Evolutionary conservation across 805 yeast species (phyloP), one percentile per base, ranked within the genome.

Genomic region (Suhomyces xylopsoci): DNA sequence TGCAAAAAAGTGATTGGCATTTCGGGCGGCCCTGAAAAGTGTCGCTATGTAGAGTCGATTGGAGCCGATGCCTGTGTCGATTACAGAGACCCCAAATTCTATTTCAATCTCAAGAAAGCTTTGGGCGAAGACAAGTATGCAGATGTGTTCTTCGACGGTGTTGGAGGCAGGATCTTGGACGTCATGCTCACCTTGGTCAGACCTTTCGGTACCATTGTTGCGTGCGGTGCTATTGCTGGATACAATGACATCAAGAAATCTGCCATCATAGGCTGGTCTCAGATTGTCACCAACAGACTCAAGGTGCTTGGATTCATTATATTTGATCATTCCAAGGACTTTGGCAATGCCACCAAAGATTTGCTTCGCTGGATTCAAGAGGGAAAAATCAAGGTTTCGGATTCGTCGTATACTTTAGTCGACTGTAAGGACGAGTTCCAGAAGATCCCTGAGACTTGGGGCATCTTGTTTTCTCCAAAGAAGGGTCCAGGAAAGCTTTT

Each of bases 211-310:
- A 68, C 64, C 34, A 68, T 85, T 41, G 62, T 83, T 51, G 84
- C 82, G n/a, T 82, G 87, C 68, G 90, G 90, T 55, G 76, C 84
- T 12, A 82, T 85, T 55, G 67, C 87, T 30, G 81, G 81, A 48
- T 84, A 83, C 65, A 81, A 83, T 61, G 78, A 78, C 55, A 53
- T 58, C 10, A 60, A 61, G 8, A 69, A 71, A 49, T 60, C 65
- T 19, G 68, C 62, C 0, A 73, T 81, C 59, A 65, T 66, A 34
- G 71, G 68, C 49, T 80, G 81, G 71, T 54, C 65, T 12, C 56
- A 66, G 47, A 76, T 84, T 40, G 74, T 83, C 55, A 68, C 74
- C 42, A 81, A 76, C 62, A 75, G 87, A 62, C 64, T 85, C 49
- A 71, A 69, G 0, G 73, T 83, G 28, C 71, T 69, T 55, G 89